phyloP scores from a whole-genome alignment of 2,329 filamentous ascomycete genomes.

The Pestalotiopsis sp. region DNA sequence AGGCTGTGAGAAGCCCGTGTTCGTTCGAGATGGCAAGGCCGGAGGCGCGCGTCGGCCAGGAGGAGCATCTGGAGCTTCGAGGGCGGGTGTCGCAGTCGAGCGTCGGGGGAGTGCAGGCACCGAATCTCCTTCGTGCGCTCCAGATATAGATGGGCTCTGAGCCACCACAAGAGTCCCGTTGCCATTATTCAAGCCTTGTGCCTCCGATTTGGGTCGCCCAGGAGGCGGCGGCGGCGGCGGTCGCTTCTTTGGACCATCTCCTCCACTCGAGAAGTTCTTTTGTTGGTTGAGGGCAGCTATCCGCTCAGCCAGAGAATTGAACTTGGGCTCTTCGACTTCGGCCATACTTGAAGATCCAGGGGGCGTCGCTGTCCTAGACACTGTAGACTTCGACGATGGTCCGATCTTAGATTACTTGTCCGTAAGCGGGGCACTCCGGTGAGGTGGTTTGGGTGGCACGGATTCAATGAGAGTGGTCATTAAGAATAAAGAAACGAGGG shows the following conservation, averaged over 20 bases:
- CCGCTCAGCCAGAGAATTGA: slow-evolving; percentile 61
- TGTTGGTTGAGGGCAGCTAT: slow-evolving; percentile 66
- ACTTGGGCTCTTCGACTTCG: slow-evolving; percentile 63
- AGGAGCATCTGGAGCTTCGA: slow-evolving; percentile 25
- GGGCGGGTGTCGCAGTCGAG: slow-evolving; percentile 29
- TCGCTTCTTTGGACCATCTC: slow-evolving; percentile 33
- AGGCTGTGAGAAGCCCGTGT: slow-evolving; percentile 37
- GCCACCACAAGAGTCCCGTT: slow-evolving; percentile 18
- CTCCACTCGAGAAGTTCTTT: slow-evolving; percentile 54
- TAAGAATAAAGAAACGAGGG: not conserved
- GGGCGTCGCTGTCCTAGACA: not conserved
- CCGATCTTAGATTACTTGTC: not conserved
- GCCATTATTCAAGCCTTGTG: slow-evolving; percentile 35
- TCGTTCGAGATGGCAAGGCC: slow-evolving; percentile 39
- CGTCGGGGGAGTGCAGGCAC: slow-evolving; percentile 37
- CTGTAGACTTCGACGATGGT: not conserved
- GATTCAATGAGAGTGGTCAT: not conserved
- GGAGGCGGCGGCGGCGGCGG: slow-evolving; percentile 50
- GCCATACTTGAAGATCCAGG: slow-evolving; percentile 44
- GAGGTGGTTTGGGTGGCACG: not conserved
- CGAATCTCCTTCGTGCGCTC: slow-evolving; percentile 34
- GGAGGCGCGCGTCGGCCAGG: slow-evolving; percentile 33
- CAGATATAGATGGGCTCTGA: slow-evolving; percentile 37
- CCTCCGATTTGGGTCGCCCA: slow-evolving; percentile 36
- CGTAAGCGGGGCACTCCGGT: not conserved